Evolutionary conservation across 208 protist species (phyloP).

Genomic region (Wallacemonas sp.): DNA sequence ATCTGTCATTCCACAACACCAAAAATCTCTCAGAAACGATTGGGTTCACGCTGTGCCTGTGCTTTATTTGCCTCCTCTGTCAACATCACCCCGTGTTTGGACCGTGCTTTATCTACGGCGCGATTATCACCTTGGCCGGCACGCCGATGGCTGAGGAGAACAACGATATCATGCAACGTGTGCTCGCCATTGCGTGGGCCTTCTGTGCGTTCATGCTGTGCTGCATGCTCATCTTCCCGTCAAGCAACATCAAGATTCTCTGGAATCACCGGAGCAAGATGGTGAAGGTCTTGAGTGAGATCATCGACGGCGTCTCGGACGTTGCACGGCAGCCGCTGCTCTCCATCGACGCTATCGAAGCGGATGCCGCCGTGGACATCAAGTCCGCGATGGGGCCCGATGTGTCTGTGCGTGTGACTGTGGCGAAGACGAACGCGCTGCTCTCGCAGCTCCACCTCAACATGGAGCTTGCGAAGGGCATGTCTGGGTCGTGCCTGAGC

Average conservation of each 20-base stretch:
- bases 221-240: conserved; percentile 43
- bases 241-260: conserved; percentile 43
- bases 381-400: background rate
- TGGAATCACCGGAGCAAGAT: conserved; percentile 21
- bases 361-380: background rate
- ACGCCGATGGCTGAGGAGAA: conserved; percentile 7
- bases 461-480: conserved; percentile 6
- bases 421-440: background rate
- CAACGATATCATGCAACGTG: conserved; percentile 19
- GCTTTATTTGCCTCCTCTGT: conserved; percentile 16
- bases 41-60: conserved; percentile 14
- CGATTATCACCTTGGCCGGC: conserved; percentile 18
- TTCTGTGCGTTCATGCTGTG: conserved; percentile 34
- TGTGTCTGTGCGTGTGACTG: background rate
- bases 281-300: conserved; percentile 22
- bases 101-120: conserved; percentile 21
- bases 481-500: conserved; percentile 19
- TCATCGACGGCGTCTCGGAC: conserved; percentile 18
- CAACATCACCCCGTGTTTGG: conserved; percentile 24
- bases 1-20: conserved; percentile 19
- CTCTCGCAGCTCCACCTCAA: conserved; percentile 14
- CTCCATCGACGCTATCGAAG: background rate
- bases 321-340: conserved; percentile 4
- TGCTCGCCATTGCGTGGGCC: conserved; percentile 25
- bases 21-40: conserved; percentile 6